These are phyloP conservation scores for Candida maesae DNA, from an alignment of 805 yeast species.

Conservation along the genomic window DNA sequence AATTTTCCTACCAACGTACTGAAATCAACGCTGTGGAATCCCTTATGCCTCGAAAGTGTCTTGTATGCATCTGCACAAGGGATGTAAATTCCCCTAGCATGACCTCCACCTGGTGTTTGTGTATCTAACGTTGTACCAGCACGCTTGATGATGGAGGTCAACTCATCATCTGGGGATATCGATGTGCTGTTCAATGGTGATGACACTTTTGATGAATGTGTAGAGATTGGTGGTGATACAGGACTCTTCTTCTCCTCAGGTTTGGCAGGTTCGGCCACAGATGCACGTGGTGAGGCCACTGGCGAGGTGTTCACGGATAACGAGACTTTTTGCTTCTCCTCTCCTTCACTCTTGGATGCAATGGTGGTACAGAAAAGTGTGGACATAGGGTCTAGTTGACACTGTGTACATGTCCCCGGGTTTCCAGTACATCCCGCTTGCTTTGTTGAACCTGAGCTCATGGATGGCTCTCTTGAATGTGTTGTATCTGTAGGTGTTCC, in stretches of 20 bases:
- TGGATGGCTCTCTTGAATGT: constrained; percentile 1
- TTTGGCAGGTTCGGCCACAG: constrained; percentile 1
- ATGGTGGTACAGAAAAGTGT: constrained; percentile 85
- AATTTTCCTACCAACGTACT: constrained; percentile 70
- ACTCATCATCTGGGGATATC: constrained; percentile 22
- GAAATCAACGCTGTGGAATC: constrained; percentile 69
- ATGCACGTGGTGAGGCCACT: constrained; percentile 5
- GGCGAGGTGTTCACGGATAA: constrained; percentile 6
- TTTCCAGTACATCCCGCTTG: constrained; percentile 68
- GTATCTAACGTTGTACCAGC: constrained; percentile 8
- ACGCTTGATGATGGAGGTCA: constrained; percentile 21
- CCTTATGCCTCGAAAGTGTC: constrained; percentile 77
- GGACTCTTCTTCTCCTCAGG: constrained; percentile 23
- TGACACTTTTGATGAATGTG: constrained; percentile 26
- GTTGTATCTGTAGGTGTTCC: constrained; percentile 18
- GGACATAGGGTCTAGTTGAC: constrained; percentile 84
- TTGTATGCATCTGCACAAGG: constrained; percentile 91
- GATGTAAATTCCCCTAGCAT: constrained; percentile 50
- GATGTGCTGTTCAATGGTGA: constrained; percentile 24
- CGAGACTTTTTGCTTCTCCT: constrained; percentile 10
- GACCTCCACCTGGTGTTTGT: constrained; percentile 14
- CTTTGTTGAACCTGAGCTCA: constrained; percentile 1
- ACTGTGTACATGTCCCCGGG: constrained; percentile 83
- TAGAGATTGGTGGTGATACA: constrained; percentile 27
- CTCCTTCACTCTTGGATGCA: constrained; percentile 43